Conservation (phyloP, 495 filamentous ascomycete species). For the Arthonia radiata region DNA sequence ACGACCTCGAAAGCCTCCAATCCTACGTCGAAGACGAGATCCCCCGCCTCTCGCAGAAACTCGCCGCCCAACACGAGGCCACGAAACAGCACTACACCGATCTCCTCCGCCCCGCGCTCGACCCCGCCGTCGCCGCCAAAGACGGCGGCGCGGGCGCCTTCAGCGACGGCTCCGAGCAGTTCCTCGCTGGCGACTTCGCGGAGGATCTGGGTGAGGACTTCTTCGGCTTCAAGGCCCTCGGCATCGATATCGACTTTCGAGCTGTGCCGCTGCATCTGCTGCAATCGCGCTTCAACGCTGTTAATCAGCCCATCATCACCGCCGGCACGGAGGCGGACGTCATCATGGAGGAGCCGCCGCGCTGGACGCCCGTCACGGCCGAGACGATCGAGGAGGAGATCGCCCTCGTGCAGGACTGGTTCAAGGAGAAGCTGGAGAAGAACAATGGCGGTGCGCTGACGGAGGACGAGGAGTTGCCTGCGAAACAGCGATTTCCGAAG, state of each 20-base stretch:
- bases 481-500: conserved; percentile 74
- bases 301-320: conserved; percentile 36
- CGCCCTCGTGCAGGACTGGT: conserved; percentile 69
- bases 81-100: conserved; percentile 79
- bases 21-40: conserved; percentile 83
- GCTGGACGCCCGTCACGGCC: conserved; percentile 54
- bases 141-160: conserved; percentile 84
- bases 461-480: conserved; percentile 86
- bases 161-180: conserved; percentile 90
- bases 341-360: conserved; percentile 41
- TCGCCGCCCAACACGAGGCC: conserved; percentile 66
- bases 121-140: conserved; percentile 33
- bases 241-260: conserved; percentile 72
- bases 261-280: conserved; percentile 87
- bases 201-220: conserved; percentile 96
- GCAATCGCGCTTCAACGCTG: conserved; percentile 66
- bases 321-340: conserved; percentile 23
- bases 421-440: conserved; percentile 62
- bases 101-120: conserved; percentile 70
- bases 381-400: conserved; percentile 58
- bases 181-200: conserved; percentile 86
- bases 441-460: conserved; percentile 59
- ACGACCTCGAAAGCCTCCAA: conserved; percentile 60
- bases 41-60: conserved; percentile 63
- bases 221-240: conserved; percentile 92